Conservation (phyloP, 2,329 filamentous ascomycete genomes). For the Onygenales sp. region DNA sequence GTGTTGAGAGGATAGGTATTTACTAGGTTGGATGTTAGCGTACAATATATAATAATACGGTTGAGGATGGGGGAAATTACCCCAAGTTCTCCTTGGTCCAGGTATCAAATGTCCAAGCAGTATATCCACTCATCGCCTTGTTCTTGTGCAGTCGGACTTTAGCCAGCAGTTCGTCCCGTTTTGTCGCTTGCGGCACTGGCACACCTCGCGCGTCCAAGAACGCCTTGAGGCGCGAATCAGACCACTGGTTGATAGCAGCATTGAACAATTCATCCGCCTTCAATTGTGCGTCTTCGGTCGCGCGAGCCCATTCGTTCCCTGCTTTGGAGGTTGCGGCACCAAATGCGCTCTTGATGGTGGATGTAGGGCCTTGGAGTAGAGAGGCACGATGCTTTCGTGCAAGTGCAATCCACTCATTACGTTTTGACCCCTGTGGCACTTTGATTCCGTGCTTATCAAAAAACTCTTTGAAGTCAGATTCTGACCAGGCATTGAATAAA, state of each 20-base stretch:
- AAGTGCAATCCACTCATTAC: conserved; percentile 80
- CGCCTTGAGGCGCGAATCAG: conserved; percentile 65
- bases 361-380: conserved; percentile 21
- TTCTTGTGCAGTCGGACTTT: conserved; percentile 64
- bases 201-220: conserved; percentile 70
- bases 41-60: conserved; percentile 35
- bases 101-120: conserved; percentile 71
- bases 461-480: conserved; percentile 84
- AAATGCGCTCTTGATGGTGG: conserved; percentile 39
- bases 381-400: conserved; percentile 79
- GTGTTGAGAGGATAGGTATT: conserved; percentile 40
- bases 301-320: conserved; percentile 66
- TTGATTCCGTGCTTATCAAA: conserved; percentile 80
- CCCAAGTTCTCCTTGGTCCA: conserved; percentile 63
- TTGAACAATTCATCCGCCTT: conserved; percentile 61
- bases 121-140: conserved; percentile 59
- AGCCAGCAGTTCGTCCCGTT: conserved; percentile 63
- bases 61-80: conserved; percentile 18
- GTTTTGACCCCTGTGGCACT: conserved; percentile 85
- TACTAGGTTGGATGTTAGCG: conserved; percentile 39
- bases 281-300: conserved; percentile 57
- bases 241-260: conserved; percentile 54
- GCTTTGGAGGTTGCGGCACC: conserved; percentile 67
- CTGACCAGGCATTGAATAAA: conserved; percentile 82
- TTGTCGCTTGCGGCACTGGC: conserved; percentile 62